phyloP scores from a whole-genome alignment of 2,329 filamentous ascomycete species.

The Dothideomycetes sp. region DNA sequence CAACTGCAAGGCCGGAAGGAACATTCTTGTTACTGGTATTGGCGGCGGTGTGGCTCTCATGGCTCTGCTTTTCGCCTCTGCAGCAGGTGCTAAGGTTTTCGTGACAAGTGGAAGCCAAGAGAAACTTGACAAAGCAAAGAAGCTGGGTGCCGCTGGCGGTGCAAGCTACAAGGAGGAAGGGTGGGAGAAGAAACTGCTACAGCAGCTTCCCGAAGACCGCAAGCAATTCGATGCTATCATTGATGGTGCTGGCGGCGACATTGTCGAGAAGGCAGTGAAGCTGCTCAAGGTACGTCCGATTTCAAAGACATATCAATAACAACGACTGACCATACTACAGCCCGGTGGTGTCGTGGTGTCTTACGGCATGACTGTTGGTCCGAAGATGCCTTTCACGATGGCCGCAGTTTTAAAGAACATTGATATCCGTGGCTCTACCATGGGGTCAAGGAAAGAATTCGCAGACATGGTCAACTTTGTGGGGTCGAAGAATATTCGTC shows the following conservation, averaged over 20 bases:
- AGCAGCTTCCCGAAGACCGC: constrained; percentile 53
- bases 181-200: constrained; percentile 70
- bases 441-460: constrained; percentile 87
- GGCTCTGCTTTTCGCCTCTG: constrained; percentile 69
- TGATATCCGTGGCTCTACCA: constrained; percentile 76
- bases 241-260: constrained; percentile 82
- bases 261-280: constrained; percentile 58
- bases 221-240: constrained; percentile 73
- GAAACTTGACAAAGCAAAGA: constrained; percentile 65
- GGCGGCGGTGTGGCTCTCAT: constrained; percentile 85
- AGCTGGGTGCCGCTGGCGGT: constrained; percentile 71
- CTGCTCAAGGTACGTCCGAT: constrained; percentile 52
- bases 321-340: constrained; percentile 24
- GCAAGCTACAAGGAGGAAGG: constrained; percentile 67
- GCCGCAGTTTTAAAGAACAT: constrained; percentile 76
- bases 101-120: constrained; percentile 66
- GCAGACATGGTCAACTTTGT: constrained; percentile 85
- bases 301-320: neutral
- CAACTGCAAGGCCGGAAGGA: constrained; percentile 54
- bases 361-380: constrained; percentile 85
- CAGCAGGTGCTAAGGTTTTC: constrained; percentile 65
- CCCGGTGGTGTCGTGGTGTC: constrained; percentile 71
- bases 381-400: constrained; percentile 84
- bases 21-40: constrained; percentile 82
- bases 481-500: constrained; percentile 59